These are phyloP conservation scores for Phytophthora fragariae DNA, from an alignment of 352 stramenopile genomes.

Conservation along the genomic window DNA sequence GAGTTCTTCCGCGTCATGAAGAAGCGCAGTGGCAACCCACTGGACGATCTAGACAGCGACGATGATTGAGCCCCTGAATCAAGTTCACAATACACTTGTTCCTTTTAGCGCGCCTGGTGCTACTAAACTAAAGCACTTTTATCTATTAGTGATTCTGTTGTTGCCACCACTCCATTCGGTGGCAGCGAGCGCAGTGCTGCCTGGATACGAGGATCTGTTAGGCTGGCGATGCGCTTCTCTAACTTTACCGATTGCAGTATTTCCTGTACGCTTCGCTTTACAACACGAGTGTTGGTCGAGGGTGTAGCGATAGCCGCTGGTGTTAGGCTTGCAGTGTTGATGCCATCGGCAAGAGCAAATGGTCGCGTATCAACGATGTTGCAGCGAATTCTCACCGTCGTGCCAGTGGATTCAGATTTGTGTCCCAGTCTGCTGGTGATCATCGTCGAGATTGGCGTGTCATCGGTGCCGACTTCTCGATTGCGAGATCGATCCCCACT, in stretches of 20 bases:
- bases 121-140: slow-evolving; percentile 32
- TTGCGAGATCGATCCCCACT: slow-evolving; percentile 2
- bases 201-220: slow-evolving; percentile 25
- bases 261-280: slow-evolving; percentile 81
- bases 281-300: slow-evolving; percentile 24
- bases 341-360: not conserved
- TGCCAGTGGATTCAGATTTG: slow-evolving; percentile 48
- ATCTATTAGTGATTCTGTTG: slow-evolving; percentile 35
- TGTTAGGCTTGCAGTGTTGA: not conserved
- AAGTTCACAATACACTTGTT: slow-evolving; percentile 3
- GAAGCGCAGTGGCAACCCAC: slow-evolving; percentile 93
- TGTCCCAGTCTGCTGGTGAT: slow-evolving; percentile 42
- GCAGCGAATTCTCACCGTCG: slow-evolving; percentile 53
- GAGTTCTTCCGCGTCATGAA: slow-evolving; percentile 97
- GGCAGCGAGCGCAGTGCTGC: slow-evolving; percentile 18
- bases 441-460: slow-evolving; percentile 27
- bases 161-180: slow-evolving; percentile 10
- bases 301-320: slow-evolving; percentile 4
- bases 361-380: slow-evolving; percentile 40
- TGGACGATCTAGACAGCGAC: slow-evolving; percentile 93
- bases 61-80: slow-evolving; percentile 66
- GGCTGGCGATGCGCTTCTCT: slow-evolving; percentile 48
- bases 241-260: slow-evolving; percentile 65
- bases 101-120: not conserved
- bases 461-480: slow-evolving; percentile 14